A percentile compares a stretch with the other conserved stretches of the same genome.
Conservation (phyloP, 2,329 filamentous ascomycete species). For the Cryphonectria radicalis region DNA sequence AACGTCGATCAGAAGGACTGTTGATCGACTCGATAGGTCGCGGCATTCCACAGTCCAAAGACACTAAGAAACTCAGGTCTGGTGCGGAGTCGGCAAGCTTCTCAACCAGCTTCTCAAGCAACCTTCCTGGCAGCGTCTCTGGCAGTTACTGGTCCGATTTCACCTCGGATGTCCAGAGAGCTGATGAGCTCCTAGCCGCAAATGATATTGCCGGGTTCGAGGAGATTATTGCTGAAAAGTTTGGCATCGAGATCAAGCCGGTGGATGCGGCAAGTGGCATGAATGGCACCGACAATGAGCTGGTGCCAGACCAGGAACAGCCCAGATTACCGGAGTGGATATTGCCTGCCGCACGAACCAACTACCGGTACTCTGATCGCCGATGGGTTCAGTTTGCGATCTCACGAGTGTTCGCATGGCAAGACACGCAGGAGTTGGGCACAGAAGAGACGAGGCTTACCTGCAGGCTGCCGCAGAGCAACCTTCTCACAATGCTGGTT, state of each 20-base stretch:
- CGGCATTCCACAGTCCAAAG: constrained; percentile 52
- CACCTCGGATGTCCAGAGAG: constrained; percentile 48
- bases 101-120: constrained; percentile 44
- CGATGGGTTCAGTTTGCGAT: constrained; percentile 69
- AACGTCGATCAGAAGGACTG: constrained; percentile 62
- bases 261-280: constrained; percentile 3
- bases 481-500: constrained; percentile 61
- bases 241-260: constrained; percentile 45
- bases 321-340: constrained; percentile 53
- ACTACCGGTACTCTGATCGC: constrained; percentile 63
- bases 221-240: constrained; percentile 51
- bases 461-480: constrained; percentile 55
- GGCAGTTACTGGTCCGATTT: constrained; percentile 54
- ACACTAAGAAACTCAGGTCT: constrained; percentile 38
- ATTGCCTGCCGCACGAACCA: constrained; percentile 48
- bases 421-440: constrained; percentile 49
- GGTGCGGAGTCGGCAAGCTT: constrained; percentile 37
- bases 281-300: background rate
- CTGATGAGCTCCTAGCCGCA: constrained; percentile 52
- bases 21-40: constrained; percentile 76
- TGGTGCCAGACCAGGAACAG: constrained; percentile 23
- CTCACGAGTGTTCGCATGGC: constrained; percentile 63
- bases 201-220: constrained; percentile 56
- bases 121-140: constrained; percentile 54
- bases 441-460: constrained; percentile 45